These are phyloP conservation scores for Dendrobium nobile DNA, from an alignment of 106 monocot genomes.

Conservation along the genomic window DNA sequence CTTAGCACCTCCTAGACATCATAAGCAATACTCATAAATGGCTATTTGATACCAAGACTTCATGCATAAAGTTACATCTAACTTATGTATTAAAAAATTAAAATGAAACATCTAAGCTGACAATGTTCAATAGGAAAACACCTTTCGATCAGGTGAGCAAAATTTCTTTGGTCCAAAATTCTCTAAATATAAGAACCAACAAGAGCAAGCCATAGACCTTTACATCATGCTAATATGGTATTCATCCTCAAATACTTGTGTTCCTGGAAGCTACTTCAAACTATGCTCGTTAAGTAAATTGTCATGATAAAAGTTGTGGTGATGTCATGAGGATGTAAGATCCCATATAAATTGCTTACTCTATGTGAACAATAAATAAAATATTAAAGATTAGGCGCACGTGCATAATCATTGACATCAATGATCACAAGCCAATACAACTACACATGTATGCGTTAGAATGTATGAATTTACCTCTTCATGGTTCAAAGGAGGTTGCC, in stretches of 20 bases:
- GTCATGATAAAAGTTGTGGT: background rate
- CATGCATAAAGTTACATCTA: too few relatives aligned
- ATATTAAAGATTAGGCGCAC: background rate
- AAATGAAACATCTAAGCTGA: too few relatives aligned
- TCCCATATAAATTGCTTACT: background rate
- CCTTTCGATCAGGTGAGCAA: too few relatives aligned
- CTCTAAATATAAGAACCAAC: too few relatives aligned
- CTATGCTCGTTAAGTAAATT: background rate
- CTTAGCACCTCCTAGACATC: too few relatives aligned
- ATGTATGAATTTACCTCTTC: conserved; percentile 53
- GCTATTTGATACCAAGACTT: too few relatives aligned
- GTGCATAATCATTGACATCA: background rate
- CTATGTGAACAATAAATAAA: background rate
- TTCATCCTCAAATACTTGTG: background rate
- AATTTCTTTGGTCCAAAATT: too few relatives aligned
- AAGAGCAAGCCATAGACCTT: background rate
- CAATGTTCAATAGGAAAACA: too few relatives aligned
- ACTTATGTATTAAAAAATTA: too few relatives aligned
- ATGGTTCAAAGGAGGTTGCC: conserved; percentile 49
- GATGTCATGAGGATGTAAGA: background rate
- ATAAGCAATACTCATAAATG: too few relatives aligned
- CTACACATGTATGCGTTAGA: background rate
- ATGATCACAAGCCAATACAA: background rate
- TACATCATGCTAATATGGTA: background rate
- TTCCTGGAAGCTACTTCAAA: background rate